Conservation (phyloP, 225 moss, liverwort and hornwort species). For the Sphagnum contortum region DNA sequence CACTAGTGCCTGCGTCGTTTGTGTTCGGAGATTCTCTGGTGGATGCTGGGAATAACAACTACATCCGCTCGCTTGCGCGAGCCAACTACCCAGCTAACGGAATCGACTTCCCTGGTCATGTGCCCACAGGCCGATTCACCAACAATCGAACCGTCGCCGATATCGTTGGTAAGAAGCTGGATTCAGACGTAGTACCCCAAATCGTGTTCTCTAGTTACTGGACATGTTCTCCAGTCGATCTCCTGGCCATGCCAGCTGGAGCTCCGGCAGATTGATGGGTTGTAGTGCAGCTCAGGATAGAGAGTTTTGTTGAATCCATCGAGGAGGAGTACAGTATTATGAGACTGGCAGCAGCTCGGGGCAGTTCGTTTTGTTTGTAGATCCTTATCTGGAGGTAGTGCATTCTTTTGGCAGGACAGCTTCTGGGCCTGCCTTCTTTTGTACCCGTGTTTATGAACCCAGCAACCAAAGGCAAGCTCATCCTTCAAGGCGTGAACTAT, state of each 20-base stretch:
- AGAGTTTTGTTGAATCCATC: no score
- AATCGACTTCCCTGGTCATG: slow-evolving; percentile 27
- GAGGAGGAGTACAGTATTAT: no score
- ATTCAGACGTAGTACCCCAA: no score
- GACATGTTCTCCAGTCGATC: no score
- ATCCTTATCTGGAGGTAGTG: not conserved
- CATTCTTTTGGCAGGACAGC: slow-evolving; percentile 29
- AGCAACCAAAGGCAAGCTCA: slow-evolving; percentile 17
- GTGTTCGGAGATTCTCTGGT: slow-evolving; percentile 40
- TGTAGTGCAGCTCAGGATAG: no score
- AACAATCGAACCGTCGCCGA: slow-evolving; percentile 38
- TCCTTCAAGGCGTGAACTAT: slow-evolving; percentile 56
- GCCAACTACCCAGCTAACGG: slow-evolving; percentile 32
- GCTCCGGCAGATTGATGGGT: no score
- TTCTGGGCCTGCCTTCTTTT: slow-evolving; percentile 28
- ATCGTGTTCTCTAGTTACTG: no score
- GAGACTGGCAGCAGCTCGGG: no score
- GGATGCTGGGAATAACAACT: slow-evolving; percentile 47
- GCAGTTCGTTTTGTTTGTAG: not conserved
- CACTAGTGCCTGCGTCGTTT: slow-evolving; percentile 13
- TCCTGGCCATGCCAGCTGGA: no score
- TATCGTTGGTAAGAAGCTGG: slow-evolving; percentile 20
- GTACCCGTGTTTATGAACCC: slow-evolving; percentile 42
- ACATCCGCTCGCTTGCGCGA: slow-evolving; percentile 15
- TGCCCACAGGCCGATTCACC: slow-evolving; percentile 31